Conservation (phyloP, 176 grass and related monocot species). For the Lolium perenne region DNA sequence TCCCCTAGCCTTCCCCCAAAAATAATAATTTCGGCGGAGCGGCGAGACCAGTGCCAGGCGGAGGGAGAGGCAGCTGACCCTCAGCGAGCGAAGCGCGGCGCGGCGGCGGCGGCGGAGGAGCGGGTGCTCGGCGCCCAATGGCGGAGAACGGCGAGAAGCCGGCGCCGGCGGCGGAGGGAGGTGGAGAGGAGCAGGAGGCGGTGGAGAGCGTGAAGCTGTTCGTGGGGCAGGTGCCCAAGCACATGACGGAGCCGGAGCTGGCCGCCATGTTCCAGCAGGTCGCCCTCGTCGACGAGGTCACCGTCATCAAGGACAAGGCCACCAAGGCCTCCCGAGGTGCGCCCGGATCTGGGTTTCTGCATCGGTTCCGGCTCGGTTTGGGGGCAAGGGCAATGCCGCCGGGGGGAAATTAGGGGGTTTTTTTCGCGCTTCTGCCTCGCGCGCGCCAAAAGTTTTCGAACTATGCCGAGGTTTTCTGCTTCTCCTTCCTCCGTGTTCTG, state of each 20-base stretch:
- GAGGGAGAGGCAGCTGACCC: neutral
- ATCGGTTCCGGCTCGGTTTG: neutral
- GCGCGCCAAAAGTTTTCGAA: neutral
- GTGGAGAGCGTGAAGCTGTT: conserved; percentile 83
- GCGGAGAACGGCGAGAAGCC: conserved; percentile 53
- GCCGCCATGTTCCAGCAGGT: conserved; percentile 85
- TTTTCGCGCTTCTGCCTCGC: neutral
- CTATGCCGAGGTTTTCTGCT: neutral
- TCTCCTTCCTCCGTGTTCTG: neutral
- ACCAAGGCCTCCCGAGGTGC: conserved; percentile 93
- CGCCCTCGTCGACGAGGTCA: conserved; percentile 89
- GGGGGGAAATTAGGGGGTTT: neutral
- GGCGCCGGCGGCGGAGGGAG: neutral
- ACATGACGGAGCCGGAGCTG: conserved; percentile 73
- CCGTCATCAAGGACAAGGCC: conserved; percentile 92
- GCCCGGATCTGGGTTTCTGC: conserved; percentile 43
- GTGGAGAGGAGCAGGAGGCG: neutral
- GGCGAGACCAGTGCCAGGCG: neutral
- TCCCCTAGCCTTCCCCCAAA: neutral
- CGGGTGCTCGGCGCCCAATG: conserved; percentile 38
- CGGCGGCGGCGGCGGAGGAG: neutral
- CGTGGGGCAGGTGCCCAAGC: conserved; percentile 86
- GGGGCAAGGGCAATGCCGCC: conserved; percentile 47
- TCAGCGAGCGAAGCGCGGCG: neutral
- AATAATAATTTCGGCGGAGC: conserved; percentile 45